Percentiles rank a stretch among this genome's conserved stretches.
phyloP scores from a whole-genome alignment of 225 moss, liverwort and hornwort species.

The Polytrichum formosum region DNA sequence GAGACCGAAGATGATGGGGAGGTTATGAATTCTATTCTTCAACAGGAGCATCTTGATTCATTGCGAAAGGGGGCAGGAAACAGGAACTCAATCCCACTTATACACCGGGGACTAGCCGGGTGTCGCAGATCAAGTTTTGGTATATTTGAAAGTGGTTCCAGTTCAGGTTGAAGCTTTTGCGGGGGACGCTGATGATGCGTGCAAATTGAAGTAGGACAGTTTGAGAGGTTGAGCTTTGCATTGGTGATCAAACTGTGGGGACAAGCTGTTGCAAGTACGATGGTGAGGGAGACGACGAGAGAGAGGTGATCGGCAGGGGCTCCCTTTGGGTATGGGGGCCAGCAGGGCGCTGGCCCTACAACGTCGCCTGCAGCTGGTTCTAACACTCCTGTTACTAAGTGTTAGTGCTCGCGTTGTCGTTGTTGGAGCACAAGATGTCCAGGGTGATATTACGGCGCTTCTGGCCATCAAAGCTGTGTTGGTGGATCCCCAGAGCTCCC shows the following conservation, averaged over 20 bases:
- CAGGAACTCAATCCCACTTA: too few relatives aligned
- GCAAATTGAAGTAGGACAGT: too few relatives aligned
- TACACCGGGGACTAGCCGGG: too few relatives aligned
- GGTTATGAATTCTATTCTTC: too few relatives aligned
- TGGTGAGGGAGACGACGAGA: slow-evolving; percentile 18
- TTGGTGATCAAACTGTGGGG: background rate
- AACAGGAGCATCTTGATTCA: too few relatives aligned
- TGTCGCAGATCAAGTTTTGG: too few relatives aligned
- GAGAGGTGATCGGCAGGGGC: slow-evolving; percentile 8
- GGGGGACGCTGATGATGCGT: too few relatives aligned
- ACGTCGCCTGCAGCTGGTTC: background rate
- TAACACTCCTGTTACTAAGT: slow-evolving; percentile 22
- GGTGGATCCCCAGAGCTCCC: slow-evolving; percentile 38
- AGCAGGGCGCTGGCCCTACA: slow-evolving; percentile 36
- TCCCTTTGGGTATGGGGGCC: slow-evolving; percentile 36
- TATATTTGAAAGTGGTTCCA: too few relatives aligned
- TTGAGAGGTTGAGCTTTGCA: background rate
- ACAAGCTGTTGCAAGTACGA: background rate
- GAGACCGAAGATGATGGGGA: too few relatives aligned
- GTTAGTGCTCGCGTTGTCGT: slow-evolving; percentile 3
- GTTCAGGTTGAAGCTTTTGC: too few relatives aligned
- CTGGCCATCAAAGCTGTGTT: slow-evolving; percentile 51
- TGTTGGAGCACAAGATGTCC: slow-evolving; percentile 24
- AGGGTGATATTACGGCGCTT: slow-evolving; percentile 34
- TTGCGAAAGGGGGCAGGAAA: too few relatives aligned